phyloP scores from a whole-genome alignment of 176 grass and related monocot species.

The Aechmea fasciata region DNA sequence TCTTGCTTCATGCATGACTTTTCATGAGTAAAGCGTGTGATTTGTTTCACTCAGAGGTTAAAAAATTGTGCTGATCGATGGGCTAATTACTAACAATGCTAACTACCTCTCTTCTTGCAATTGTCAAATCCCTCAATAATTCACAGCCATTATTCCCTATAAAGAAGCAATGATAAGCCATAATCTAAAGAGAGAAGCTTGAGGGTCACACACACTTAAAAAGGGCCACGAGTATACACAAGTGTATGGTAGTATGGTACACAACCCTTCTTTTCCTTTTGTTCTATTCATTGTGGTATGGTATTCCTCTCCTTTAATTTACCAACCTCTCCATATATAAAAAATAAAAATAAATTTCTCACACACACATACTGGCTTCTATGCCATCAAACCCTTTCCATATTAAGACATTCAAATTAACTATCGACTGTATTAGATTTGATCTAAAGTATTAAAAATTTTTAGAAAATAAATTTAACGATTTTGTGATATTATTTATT shows the following conservation, averaged over 20 bases:
- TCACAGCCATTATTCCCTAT: not conserved
- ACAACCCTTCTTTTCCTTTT: not conserved
- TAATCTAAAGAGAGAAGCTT: constrained; percentile 3
- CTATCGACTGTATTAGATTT: too few species aligned
- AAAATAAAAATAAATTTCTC: too few species aligned
- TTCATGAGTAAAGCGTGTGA: too few species aligned
- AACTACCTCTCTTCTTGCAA: not conserved
- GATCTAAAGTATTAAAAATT: too few species aligned
- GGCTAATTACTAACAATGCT: not conserved
- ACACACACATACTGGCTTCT: too few species aligned
- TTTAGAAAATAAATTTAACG: too few species aligned
- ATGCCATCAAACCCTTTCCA: too few species aligned
- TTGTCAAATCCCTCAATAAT: not conserved
- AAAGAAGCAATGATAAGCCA: constrained; percentile 9
- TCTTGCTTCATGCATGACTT: too few species aligned
- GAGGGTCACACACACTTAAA: constrained; percentile 3
- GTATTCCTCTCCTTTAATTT: not conserved
- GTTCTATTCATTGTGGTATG: not conserved
- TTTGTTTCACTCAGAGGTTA: too few species aligned
- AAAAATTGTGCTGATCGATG: not conserved
- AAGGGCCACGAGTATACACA: constrained; percentile 8
- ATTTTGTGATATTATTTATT: too few species aligned
- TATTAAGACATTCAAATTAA: too few species aligned
- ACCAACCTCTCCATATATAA: not conserved
- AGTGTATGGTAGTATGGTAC: not conserved